These are phyloP conservation scores for Mycena leptocephala DNA, from an alignment of 768 basidiomycete species.

Conservation along the genomic window DNA sequence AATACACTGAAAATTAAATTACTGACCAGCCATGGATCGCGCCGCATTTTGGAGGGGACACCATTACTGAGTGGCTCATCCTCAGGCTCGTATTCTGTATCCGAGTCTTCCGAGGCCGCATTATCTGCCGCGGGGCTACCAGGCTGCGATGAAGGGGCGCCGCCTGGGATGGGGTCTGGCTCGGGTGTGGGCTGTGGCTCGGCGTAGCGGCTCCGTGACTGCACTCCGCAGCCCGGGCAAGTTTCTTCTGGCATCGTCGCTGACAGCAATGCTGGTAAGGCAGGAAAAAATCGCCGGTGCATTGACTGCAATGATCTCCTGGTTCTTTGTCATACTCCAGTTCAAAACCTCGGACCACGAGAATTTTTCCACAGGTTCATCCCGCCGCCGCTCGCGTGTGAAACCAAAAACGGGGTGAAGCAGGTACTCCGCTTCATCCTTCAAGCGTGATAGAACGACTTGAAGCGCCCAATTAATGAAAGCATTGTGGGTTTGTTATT, in stretches of 20 bases:
- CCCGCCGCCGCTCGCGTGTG: neutral
- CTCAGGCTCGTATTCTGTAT: neutral
- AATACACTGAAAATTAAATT: neutral
- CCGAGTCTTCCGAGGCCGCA: slow-evolving; percentile 4
- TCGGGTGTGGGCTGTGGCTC: neutral
- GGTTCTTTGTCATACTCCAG: slow-evolving; percentile 12
- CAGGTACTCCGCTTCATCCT: neutral
- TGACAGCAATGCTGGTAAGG: slow-evolving; percentile 2
- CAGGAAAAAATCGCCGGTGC: slow-evolving; percentile 1
- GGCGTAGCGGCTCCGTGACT: neutral
- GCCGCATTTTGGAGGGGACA: neutral
- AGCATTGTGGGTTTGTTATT: slow-evolving; percentile 8
- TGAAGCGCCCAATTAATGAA: slow-evolving; percentile 18
- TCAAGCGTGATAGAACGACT: neutral
- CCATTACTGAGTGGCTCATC: neutral
- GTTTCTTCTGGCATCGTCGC: neutral
- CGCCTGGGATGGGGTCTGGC: neutral
- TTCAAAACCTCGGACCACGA: slow-evolving; percentile 1
- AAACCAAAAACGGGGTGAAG: slow-evolving; percentile 6
- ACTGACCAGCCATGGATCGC: slow-evolving; percentile 19
- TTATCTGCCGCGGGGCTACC: neutral
- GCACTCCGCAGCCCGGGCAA: neutral
- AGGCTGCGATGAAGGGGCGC: neutral
- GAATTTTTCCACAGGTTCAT: neutral
- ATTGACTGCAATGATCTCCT: slow-evolving; percentile 10